Base-by-base conservation (phyloP, 2,329 filamentous ascomycete genomes). In the Pseudogymnoascus sp. region DNA sequence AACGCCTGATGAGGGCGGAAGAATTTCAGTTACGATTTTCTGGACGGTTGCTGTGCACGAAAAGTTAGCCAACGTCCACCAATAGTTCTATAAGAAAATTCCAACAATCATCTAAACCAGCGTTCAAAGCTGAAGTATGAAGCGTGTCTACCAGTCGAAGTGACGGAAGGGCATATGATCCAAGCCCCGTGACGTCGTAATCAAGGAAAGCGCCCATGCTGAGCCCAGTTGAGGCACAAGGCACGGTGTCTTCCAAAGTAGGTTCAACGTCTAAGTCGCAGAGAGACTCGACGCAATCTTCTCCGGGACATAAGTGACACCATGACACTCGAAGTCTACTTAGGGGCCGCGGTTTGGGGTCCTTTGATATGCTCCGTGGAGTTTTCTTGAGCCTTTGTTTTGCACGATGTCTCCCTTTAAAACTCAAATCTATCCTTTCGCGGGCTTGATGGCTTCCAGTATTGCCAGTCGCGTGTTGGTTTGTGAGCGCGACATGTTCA, bases 11-110 rank as follows among this genome's bases (percentile, higher is more conserved):
- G 89, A 85, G 0, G 89, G 79, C 1, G 92, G 87, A 1, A 99
- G 84, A 72, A 99, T 97, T 76, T 99, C 95, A 65, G 89, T 89
- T 70, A 99, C 93, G 69, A 99, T 99, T 78, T 89, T 89, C 72
- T 88, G 85, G n/a, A 89, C 86, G 5, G 86, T 89, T 37, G 86
- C 85, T 87, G 65, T 28, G n/a, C 43, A 41, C 65, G 64, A 67
- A 62, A 14, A 43, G 62, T 63, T 45, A 64, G 61, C 60, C n/a
- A 60, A 64, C 19, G 25, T 34, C 48, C 31, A 57, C 48, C 48
- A 57, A 34, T 57, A 34, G 25, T 57, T 57, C n/a, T 57, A 4
- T 10, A 57, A 57, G 48, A 34, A 57, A 34, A 57, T 19, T 31
- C 48, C 48, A 57, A 57, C 48, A 19, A 31, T 57, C 25, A 34